Base-by-base conservation (phyloP, 495 filamentous ascomycete genomes). In the Viridothelium virens region DNA sequence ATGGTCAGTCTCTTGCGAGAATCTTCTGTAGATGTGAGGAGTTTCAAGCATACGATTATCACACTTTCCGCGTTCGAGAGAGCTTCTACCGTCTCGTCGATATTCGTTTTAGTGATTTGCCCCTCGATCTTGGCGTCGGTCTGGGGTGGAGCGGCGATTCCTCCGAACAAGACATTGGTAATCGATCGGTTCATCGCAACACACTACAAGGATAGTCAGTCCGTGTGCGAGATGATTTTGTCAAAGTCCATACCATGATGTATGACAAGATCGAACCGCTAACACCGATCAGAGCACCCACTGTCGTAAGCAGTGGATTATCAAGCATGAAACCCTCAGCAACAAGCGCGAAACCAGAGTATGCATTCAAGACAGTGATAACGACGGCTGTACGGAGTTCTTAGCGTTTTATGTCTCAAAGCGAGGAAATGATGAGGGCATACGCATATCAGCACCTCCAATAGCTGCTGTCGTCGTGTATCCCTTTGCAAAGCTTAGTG, bases 321-420 rank as follows among this genome's bases (percentile, higher is more conserved):
- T 91, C 85, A n/a, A 93, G 82, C 90, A 93, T 93, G 66, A 93
- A 83, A 12, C 90, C 90, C 74, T 93, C 90, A 0, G 90, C 89
- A 0, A 93, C 88, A 39, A 93, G 78, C 0, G 90, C 90, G 66
- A 93, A 93, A 9, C 90, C 90, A 53, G 88, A 91, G 70, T 92
- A 93, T 2, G 90, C 90, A 71, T 93, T 93, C 14, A 93, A 78
- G 6, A 92, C 89, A 0, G 89, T 93, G 67, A 93, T 92, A 25
- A 91, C 90, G 18, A 93, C 90, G 16, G 89, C 64, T 65, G 67
- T 66, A 38, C 25, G 38, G 47, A 18, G 50, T 25, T 25, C 25
- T 25, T 25, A 25, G 25, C 25, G 25, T 1, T 25, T 25, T 25
- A 25, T 25, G 25, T 25, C 25, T 25, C 25, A 25, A 25, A 25